Conservation (phyloP, 1,284 basidiomycete species). For the Vanrija humicola region DNA sequence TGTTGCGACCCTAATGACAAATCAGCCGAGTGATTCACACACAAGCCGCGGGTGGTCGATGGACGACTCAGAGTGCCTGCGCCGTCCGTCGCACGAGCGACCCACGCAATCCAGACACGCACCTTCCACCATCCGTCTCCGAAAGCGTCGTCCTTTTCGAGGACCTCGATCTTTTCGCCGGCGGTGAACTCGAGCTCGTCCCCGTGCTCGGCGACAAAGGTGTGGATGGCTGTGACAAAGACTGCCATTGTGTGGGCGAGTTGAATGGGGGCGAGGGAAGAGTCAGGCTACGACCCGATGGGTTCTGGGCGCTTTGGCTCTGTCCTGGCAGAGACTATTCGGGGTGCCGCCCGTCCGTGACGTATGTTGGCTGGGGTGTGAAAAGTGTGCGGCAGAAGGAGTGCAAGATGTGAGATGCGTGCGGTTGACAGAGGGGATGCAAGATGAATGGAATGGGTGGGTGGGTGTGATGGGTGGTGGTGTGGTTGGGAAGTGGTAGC, state of each 20-base stretch:
- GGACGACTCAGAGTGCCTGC: background rate
- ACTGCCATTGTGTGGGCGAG: conserved; percentile 18
- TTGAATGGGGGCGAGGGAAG: background rate
- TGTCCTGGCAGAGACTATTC: no score
- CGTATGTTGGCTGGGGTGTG: background rate
- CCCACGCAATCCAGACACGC: conserved; percentile 41
- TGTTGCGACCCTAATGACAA: conserved; percentile 68
- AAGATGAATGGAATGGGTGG: no score
- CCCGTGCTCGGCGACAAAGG: conserved; percentile 81
- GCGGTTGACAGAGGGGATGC: no score
- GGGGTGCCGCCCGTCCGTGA: background rate
- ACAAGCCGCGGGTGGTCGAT: background rate
- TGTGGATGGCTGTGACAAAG: conserved; percentile 42
- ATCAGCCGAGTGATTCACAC: conserved; percentile 5
- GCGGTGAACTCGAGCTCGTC: conserved; percentile 86
- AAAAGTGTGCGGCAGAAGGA: no score
- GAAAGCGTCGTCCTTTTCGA: conserved; percentile 92
- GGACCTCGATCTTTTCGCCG: conserved; percentile 80
- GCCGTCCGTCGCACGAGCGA: background rate
- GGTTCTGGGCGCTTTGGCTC: background rate
- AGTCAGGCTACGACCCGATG: background rate
- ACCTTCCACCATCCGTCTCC: conserved; percentile 99
- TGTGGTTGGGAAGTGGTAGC: no score
- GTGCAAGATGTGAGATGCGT: no score
- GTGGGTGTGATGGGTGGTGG: no score